A percentile compares a stretch with the other conserved stretches of the same genome.
phyloP scores from a whole-genome alignment of 2,329 filamentous ascomycete species.

The Sarocladium strictum region DNA sequence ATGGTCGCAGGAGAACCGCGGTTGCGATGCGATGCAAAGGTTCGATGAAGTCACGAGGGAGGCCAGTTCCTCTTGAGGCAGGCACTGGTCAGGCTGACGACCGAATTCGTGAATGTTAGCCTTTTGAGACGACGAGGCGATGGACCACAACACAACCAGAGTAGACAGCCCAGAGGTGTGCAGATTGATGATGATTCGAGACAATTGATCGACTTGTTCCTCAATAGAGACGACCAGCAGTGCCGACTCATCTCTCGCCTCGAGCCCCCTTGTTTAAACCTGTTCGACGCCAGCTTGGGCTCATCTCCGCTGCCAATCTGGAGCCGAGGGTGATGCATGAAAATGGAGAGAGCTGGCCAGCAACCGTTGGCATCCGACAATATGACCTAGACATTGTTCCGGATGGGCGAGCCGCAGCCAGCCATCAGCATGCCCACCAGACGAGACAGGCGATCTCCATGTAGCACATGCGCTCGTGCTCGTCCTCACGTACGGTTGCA shows the following conservation, averaged over 20 bases:
- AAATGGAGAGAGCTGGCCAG: not conserved
- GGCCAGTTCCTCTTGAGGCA: too few relatives aligned
- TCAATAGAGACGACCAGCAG: not conserved
- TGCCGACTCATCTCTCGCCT: not conserved
- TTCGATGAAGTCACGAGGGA: too few relatives aligned
- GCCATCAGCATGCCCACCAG: not conserved
- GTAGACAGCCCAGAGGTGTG: too few relatives aligned
- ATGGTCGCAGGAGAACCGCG: too few relatives aligned
- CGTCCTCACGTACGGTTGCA: not conserved
- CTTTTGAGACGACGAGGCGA: not conserved
- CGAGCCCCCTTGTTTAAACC: not conserved
- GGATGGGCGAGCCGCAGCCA: not conserved
- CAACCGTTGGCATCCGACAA: not conserved
- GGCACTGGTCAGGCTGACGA: too few relatives aligned
- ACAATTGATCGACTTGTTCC: not conserved
- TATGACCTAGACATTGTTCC: slow-evolving; percentile 7
- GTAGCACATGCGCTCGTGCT: not conserved
- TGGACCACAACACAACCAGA: too few relatives aligned
- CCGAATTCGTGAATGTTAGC: not conserved
- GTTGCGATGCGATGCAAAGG: too few relatives aligned
- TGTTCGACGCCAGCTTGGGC: too few relatives aligned
- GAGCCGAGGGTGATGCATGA: not conserved
- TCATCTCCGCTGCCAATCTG: not conserved
- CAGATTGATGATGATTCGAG: not conserved
- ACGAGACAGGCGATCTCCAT: not conserved